phyloP scores from a whole-genome alignment of 176 grass and related monocot species.

The Melocanna baccifera region DNA sequence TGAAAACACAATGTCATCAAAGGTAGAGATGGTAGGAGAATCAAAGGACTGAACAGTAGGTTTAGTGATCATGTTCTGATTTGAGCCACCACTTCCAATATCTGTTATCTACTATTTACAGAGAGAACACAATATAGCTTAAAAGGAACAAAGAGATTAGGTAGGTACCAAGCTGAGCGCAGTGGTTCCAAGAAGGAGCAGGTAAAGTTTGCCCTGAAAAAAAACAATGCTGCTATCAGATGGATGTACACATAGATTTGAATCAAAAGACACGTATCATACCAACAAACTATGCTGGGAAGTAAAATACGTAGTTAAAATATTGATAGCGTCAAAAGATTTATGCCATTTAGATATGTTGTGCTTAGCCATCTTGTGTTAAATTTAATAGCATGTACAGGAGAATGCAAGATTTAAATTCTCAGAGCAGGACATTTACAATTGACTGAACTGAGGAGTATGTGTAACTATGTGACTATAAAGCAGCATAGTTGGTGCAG shows the following conservation, averaged over 20 bases:
- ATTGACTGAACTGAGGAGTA: not conserved
- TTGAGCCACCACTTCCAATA: not conserved
- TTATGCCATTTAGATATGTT: not conserved
- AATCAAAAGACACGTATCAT: not conserved
- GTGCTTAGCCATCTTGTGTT: not conserved
- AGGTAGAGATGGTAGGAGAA: not conserved
- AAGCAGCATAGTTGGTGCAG: not conserved
- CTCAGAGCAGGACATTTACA: not conserved
- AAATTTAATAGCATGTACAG: not conserved
- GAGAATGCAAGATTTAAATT: not conserved
- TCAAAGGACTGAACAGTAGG: not conserved
- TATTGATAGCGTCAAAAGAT: not conserved
- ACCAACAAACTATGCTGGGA: conserved; percentile 4
- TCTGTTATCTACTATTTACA: not conserved
- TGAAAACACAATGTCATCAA: not conserved
- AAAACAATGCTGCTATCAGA: conserved; percentile 42
- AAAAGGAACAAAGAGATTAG: not conserved
- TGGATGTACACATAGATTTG: not conserved
- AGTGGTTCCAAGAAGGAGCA: conserved; percentile 95
- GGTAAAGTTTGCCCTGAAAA: conserved; percentile 88
- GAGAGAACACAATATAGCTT: not conserved
- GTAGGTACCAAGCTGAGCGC: conserved; percentile 90
- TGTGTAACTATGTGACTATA: not conserved
- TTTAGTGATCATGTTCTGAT: not conserved
- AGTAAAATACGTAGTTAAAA: not conserved